These are phyloP conservation scores for Strombidium stylifer DNA, from an alignment of 73 alveolate genomes.

Conservation along the genomic window DNA sequence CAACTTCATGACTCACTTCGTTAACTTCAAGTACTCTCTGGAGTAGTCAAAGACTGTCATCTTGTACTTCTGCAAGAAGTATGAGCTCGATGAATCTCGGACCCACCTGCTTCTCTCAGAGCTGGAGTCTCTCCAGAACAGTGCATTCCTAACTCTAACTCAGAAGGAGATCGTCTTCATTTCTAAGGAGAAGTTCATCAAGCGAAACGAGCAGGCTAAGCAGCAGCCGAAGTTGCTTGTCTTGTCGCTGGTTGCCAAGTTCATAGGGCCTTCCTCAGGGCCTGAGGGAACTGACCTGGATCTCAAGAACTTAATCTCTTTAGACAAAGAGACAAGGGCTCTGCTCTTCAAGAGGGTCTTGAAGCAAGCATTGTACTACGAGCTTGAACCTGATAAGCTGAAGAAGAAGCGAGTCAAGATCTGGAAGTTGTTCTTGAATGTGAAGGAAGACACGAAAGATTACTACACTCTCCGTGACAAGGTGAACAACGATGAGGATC, in stretches of 20 bases:
- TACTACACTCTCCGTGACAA: constrained; percentile 50
- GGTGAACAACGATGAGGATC: neutral
- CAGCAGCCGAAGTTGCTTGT: neutral
- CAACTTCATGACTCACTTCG: constrained; percentile 13
- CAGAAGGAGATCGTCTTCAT: constrained; percentile 9
- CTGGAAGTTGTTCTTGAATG: constrained; percentile 14
- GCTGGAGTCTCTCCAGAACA: neutral
- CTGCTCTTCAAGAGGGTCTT: constrained; percentile 20
- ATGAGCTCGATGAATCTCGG: neutral
- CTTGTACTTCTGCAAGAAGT: constrained; percentile 20
- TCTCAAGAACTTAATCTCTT: neutral
- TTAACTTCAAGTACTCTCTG: constrained; percentile 12
- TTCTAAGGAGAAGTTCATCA: neutral
- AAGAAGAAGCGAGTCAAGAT: constrained; percentile 35
- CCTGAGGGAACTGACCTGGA: constrained; percentile 17
- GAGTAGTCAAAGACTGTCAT: constrained; percentile 30
- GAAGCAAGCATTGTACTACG: constrained; percentile 29
- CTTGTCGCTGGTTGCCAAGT: no score
- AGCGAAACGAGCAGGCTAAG: neutral
- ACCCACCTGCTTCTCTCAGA: neutral
- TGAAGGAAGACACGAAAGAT: constrained; percentile 39
- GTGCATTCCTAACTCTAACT: neutral
- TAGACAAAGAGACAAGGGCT: constrained; percentile 8
- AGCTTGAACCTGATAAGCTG: constrained; percentile 20
- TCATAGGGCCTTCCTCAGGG: constrained; percentile 14